Base-by-base conservation (phyloP, 768 basidiomycete species). In the Lactarius vividus region DNA sequence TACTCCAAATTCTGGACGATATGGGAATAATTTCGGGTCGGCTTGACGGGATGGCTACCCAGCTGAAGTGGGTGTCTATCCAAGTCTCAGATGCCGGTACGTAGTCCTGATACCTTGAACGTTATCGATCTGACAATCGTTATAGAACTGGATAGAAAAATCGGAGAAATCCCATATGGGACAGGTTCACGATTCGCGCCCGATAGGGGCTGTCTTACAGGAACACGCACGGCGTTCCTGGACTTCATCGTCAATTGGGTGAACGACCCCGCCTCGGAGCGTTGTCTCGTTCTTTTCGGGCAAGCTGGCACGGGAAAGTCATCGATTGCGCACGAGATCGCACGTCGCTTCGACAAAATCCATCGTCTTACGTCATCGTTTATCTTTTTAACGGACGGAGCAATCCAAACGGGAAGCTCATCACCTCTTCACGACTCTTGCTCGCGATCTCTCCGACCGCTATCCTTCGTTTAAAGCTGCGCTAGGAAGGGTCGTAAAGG, bases 401-500 rank as follows among this genome's bases (percentile, higher is more conserved):
- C 28, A 29, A 33, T 33, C 55, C 0, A 35, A 56, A 16, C 8
- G 31, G 6, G 31, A 31, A 8, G 31, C 28, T 18, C 35, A 56
- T 29, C 55, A 31, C 15, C 29, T 56, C 4, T 58, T 58, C 57
- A 58, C 57, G 39, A 58, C 57, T 18, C 57, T 58, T 10, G 28
- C 28, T 37, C 33, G n/a, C 37, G 37, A 37, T 37, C 57, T 58
- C 23, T 15, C n/a, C 15, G 33, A 37, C 33, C 33, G 37, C 15
- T 58, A 23, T 20, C 57, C 37, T 16, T 58, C 37, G 37, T 49
- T 23, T n/a, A 49, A 49, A 49, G 23, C 23, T 1, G 46, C 46
- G 11, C 46, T 49, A 4, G 57, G 37, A 39, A 26, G 39, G 15
- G 26, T 26, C 35, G 16, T 26, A 6, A 33, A 58, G 57, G 31